Evolutionary conservation across 2,329 filamentous ascomycete species (phyloP).

Genomic region (Gliomastix tumulicola): DNA sequence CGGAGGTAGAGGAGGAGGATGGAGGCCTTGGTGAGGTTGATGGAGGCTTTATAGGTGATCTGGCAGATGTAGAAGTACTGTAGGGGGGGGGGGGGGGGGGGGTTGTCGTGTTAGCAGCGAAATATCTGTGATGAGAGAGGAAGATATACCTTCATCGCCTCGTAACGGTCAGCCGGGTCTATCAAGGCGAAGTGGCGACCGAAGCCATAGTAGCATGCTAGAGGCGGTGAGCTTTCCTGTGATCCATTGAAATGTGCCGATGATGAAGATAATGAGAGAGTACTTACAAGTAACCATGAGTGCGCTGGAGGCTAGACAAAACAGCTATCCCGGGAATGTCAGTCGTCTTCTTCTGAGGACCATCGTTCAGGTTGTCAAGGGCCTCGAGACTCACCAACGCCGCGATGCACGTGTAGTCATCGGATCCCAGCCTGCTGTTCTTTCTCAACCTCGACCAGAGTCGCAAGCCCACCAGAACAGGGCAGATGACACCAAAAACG

Average conservation of each 20-base stretch:
- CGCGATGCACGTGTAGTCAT: conserved; percentile 12
- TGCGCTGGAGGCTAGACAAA: no score
- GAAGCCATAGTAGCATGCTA: conserved; percentile 5
- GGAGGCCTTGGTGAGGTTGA: conserved; percentile 22
- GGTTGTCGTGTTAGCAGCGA: no score
- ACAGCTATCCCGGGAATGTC: no score
- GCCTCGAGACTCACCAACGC: conserved; percentile 10
- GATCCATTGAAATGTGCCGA: no score
- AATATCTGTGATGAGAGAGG: no score
- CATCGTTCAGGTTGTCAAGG: no score
- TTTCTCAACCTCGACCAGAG: conserved; percentile 12
- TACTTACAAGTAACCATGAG: no score
- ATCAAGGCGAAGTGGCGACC: conserved; percentile 5
- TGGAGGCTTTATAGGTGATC: conserved; percentile 20
- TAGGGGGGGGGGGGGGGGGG: no score
- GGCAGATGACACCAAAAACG: conserved; percentile 12
- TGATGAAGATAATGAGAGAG: no score
- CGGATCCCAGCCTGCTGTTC: conserved; percentile 10
- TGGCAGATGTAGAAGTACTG: conserved; percentile 17
- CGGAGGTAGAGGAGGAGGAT: conserved; percentile 23
- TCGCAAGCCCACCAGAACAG: conserved; percentile 9
- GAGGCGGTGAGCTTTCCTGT: no score
- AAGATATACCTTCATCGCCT: conserved; percentile 9
- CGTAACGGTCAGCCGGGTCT: conserved; percentile 7
- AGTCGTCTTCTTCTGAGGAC: no score